Conservation (phyloP, 176 grass and related monocot genomes). For the Leersia perrieri region DNA sequence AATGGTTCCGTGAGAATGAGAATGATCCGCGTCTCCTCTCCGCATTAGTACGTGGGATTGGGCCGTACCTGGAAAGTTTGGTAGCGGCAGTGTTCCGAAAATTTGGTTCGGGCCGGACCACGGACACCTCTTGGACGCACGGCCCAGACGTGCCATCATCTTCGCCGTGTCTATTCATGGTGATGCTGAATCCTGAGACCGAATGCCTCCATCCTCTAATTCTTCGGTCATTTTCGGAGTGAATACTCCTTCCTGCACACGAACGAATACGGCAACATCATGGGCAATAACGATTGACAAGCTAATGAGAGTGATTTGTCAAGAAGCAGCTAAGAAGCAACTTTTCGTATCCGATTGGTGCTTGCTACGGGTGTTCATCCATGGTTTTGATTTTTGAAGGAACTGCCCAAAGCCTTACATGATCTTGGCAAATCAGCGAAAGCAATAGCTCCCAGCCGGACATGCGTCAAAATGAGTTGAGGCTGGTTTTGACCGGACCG, state of each 20-base stretch:
- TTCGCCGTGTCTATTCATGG: not conserved
- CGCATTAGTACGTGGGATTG: not conserved
- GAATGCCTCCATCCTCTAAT: not conserved
- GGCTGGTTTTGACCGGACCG: not conserved
- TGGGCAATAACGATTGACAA: not conserved
- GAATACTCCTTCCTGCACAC: not conserved
- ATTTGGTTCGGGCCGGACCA: not conserved
- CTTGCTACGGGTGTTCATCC: not conserved
- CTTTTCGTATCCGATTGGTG: not conserved
- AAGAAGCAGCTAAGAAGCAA: not conserved
- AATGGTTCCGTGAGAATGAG: no score
- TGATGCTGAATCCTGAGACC: not conserved
- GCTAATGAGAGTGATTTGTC: not conserved
- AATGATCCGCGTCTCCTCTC: no score
- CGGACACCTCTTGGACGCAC: not conserved
- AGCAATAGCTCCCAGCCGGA: no score
- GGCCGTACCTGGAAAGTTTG: not conserved
- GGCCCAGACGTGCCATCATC: not conserved
- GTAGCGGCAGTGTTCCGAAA: not conserved
- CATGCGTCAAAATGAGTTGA: no score
- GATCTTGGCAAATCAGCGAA: no score
- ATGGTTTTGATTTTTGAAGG: not conserved
- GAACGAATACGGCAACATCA: not conserved
- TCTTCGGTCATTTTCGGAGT: not conserved
- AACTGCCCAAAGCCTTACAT: not conserved